phyloP scores from a whole-genome alignment of 106 monocot genomes.

The Dioscorea dumetorum region DNA sequence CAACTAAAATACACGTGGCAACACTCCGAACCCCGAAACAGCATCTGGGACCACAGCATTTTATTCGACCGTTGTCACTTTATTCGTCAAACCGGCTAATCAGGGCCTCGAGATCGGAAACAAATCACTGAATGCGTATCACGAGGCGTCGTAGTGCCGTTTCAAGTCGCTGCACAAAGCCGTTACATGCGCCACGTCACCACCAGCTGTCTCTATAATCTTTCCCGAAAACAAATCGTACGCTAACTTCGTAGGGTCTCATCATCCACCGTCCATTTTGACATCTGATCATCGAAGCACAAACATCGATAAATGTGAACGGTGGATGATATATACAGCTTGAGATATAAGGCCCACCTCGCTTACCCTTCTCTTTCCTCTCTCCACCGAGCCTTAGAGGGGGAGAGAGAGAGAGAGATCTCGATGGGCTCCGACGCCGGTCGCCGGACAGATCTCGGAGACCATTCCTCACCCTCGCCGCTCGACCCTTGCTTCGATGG shows the following conservation, averaged over 20 bases:
- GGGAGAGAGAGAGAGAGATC: background rate
- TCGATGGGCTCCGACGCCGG: background rate
- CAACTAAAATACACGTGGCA: no score
- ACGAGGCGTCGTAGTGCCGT: no score
- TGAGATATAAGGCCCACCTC: background rate
- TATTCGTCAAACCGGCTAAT: no score
- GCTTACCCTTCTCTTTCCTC: background rate
- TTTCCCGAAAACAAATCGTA: background rate
- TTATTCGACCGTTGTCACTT: no score
- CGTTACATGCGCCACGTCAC: background rate
- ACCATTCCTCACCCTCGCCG: background rate
- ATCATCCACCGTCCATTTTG: background rate
- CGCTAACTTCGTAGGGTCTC: background rate
- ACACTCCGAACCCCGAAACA: no score
- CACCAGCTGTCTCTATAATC: background rate
- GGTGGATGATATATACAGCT: no score
- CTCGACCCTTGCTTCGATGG: background rate
- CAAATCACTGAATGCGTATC: no score
- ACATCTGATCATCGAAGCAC: background rate
- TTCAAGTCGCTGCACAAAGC: background rate
- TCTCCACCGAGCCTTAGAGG: background rate
- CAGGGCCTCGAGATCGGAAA: no score
- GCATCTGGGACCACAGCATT: no score
- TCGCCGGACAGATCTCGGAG: background rate
- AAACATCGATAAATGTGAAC: background rate